Conservation (phyloP, 2,329 filamentous ascomycete species). For the Neodidymelliopsis sp. region DNA sequence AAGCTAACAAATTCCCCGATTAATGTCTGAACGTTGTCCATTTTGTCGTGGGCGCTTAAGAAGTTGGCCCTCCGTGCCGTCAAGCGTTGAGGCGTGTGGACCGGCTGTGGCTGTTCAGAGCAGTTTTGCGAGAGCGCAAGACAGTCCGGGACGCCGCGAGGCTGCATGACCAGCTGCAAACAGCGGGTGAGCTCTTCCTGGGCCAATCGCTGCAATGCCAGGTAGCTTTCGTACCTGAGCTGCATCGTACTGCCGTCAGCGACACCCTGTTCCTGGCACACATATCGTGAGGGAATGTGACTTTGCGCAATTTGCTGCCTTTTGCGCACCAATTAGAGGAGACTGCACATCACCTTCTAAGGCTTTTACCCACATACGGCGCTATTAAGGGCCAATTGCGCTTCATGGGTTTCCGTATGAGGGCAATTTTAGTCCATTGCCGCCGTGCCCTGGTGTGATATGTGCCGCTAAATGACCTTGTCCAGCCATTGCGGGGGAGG, state of each 20-base stretch:
- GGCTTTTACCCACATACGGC: conserved; percentile 17
- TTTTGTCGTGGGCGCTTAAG: conserved; percentile 41
- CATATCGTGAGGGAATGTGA: conserved; percentile 4
- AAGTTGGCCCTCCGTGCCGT: conserved; percentile 42
- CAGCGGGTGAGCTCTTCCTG: conserved; percentile 10
- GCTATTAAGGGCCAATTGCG: conserved; percentile 31
- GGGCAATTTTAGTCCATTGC: conserved; percentile 32
- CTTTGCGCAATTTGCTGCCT: conserved; percentile 10
- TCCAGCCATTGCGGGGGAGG: conserved; percentile 24
- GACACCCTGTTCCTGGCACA: conserved; percentile 16
- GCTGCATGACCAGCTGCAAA: conserved; percentile 32
- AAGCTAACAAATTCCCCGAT: conserved; percentile 13
- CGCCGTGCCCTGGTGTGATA: conserved; percentile 28
- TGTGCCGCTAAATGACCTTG: conserved; percentile 34
- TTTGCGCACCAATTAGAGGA: conserved; percentile 12
- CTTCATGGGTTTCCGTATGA: conserved; percentile 16
- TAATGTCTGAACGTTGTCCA: conserved; percentile 30
- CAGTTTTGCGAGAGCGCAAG: conserved; percentile 28
- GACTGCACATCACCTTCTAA: conserved; percentile 1
- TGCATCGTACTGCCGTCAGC: conserved; percentile 17
- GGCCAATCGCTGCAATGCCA: conserved; percentile 23
- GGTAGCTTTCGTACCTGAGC: conserved; percentile 22
- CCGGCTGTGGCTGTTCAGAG: conserved; percentile 42
- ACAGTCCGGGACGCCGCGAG: conserved; percentile 30
- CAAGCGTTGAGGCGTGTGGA: conserved; percentile 34